Conservation (phyloP, 257 asterid species). For the Handroanthus guayacan region DNA sequence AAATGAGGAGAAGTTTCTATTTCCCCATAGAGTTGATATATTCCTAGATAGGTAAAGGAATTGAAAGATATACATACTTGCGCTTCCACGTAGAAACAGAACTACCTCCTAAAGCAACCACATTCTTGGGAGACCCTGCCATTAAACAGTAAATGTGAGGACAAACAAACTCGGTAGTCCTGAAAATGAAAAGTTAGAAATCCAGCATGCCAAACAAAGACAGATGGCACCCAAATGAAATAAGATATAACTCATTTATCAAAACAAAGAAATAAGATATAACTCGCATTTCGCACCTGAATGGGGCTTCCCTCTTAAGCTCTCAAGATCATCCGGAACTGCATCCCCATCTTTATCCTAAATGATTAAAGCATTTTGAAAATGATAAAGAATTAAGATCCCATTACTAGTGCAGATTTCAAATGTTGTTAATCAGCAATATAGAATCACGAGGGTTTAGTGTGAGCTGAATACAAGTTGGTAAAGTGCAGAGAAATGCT, state of each 20-base stretch:
- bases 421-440: not conserved
- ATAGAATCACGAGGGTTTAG: constrained; percentile 19
- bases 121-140: constrained; percentile 55
- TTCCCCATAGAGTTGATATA: constrained; percentile 17
- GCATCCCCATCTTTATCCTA: constrained; percentile 63
- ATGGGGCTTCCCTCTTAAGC: constrained; percentile 58
- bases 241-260: not conserved
- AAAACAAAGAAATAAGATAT: not conserved
- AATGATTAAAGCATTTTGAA: constrained; percentile 24
- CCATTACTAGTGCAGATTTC: not conserved
- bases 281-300: constrained; percentile 46
- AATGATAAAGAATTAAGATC: constrained; percentile 23
- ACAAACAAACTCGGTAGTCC: constrained; percentile 6
- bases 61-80: constrained; percentile 58
- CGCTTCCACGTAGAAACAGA: constrained; percentile 79
- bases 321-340: constrained; percentile 53
- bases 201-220: constrained; percentile 1
- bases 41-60: constrained; percentile 25
- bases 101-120: constrained; percentile 50
- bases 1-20: constrained; percentile 12
- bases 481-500: not conserved
- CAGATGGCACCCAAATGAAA: not conserved
- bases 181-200: constrained; percentile 4
- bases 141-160: constrained; percentile 30
- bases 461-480: constrained; percentile 13